These are phyloP conservation scores for Ustilaginoidea virens DNA, from an alignment of 2,329 filamentous ascomycete species.

Conservation along the genomic window DNA sequence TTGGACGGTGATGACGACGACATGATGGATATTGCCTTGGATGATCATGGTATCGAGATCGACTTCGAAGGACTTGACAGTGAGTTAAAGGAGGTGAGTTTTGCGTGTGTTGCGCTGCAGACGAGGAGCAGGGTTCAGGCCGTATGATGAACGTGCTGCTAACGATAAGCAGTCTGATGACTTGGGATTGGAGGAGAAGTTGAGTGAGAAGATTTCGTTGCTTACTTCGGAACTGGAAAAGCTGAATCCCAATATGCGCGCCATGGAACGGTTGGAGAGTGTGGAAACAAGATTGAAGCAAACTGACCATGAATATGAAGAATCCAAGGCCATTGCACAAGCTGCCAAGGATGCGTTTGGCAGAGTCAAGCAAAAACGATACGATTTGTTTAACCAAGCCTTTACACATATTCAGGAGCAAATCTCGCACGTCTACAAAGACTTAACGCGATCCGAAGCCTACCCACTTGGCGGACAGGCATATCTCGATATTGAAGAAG, in stretches of 20 bases:
- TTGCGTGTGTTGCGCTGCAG: not conserved
- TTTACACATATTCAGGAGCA: slow-evolving; percentile 92
- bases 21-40: slow-evolving; percentile 48
- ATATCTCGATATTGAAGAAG: slow-evolving; percentile 84
- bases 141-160: slow-evolving; percentile 8
- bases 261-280: slow-evolving; percentile 76
- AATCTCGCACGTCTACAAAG: slow-evolving; percentile 86
- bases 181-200: slow-evolving; percentile 53
- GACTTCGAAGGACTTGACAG: slow-evolving; percentile 73
- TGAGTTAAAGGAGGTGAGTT: slow-evolving; percentile 58
- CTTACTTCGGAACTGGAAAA: slow-evolving; percentile 76
- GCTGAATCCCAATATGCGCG: slow-evolving; percentile 92
- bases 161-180: slow-evolving; percentile 50
- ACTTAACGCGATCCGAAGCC: slow-evolving; percentile 78
- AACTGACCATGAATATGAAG: slow-evolving; percentile 80
- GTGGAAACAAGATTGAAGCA: slow-evolving; percentile 70
- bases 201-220: slow-evolving; percentile 62
- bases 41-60: slow-evolving; percentile 84
- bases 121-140: too few species aligned
- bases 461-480: slow-evolving; percentile 83
- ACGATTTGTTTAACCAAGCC: slow-evolving; percentile 86
- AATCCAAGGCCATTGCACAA: slow-evolving; percentile 59
- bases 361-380: slow-evolving; percentile 64
- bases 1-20: slow-evolving; percentile 55
- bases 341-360: slow-evolving; percentile 73